Evolutionary conservation across 176 grass and related monocot genomes (phyloP), one percentile per base, ranked within the genome.

Genomic region (Carex littledalei): DNA sequence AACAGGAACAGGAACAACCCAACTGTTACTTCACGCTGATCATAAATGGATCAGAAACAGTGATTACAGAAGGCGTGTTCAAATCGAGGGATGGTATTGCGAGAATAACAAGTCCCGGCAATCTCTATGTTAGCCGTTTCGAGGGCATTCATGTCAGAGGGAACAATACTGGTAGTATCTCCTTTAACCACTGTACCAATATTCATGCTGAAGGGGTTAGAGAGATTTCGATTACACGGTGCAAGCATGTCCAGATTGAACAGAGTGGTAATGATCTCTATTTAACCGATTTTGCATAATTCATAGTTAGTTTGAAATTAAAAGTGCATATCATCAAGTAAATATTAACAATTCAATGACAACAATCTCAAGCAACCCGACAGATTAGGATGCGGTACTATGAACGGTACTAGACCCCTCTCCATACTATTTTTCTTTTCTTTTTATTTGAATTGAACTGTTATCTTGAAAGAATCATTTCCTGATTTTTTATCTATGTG

Each of bases 21-120:
- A 83, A 73, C 4, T 81, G 84, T n/a, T n/a, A 63, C 52, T 94
- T 94, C 78, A 41, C 73, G 60, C 87, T 91, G 68, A 81, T 89
- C 31, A 43, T 86, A 10, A 86, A 87, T 67, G 89, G 92, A 83
- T 63, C 86, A 4, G 89, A 89, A 76, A 61, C 81, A 61, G n/a
- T 84, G 56, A 85, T 94, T 69, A 87, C 76, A 85, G 92, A 94
- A 84, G 92, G 85, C 31, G 86, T 65, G 61, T 86, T 94, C 26
- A 47, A 85, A 67, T 62, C 78, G 26, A 81, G 14, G 58, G 16
- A n/a, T 20, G 89, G 92, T 62, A 81, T 86, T 83, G 84, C 87
- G 26, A 87, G 85, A 62, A 53, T 94, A 52, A 91, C 87, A 17
- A 59, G 78, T 54, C 84, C 89, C 0, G 87, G 92, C 2, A 83